Conservation (phyloP, 2,329 filamentous ascomycete genomes). For the Fusarium burgessii region DNA sequence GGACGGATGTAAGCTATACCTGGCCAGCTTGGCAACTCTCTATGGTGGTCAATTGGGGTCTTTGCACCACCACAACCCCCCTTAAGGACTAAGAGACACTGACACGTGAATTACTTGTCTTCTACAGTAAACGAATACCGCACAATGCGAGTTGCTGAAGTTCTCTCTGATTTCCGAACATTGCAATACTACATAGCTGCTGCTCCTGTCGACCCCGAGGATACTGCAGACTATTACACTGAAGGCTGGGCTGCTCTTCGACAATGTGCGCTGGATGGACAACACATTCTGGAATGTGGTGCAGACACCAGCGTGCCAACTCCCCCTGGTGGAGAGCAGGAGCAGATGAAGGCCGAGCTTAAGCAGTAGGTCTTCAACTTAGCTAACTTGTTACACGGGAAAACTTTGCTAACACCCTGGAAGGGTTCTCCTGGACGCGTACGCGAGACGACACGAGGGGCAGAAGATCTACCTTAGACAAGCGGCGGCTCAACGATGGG, state of each 20-base stretch:
- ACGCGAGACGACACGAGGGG: constrained; percentile 70
- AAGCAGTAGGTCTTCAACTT: constrained; percentile 64
- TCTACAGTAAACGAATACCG: constrained; percentile 70
- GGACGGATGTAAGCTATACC: constrained; percentile 46
- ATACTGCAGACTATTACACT: constrained; percentile 71
- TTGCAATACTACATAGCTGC: constrained; percentile 73
- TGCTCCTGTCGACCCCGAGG: constrained; percentile 64
- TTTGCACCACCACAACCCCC: neutral
- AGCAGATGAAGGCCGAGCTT: constrained; percentile 72
- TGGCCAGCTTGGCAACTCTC: constrained; percentile 13
- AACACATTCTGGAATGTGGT: constrained; percentile 73
- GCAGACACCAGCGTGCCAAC: constrained; percentile 71
- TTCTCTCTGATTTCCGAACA: constrained; percentile 71
- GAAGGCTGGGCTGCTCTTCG: constrained; percentile 72
- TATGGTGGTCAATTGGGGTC: constrained; percentile 13
- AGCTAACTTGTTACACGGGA: neutral
- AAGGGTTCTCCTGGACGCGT: constrained; percentile 71
- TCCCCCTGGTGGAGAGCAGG: constrained; percentile 64
- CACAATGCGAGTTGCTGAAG: constrained; percentile 69
- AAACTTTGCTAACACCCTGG: constrained; percentile 13
- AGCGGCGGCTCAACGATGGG: constrained; percentile 69
- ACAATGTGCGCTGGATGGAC: constrained; percentile 72
- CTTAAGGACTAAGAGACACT: constrained; percentile 26
- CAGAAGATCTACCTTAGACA: constrained; percentile 75
- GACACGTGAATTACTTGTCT: constrained; percentile 24